Evolutionary conservation across 768 basidiomycete species (phyloP), one percentile per base, ranked within the genome.

Genomic region (Cytidiella melzeri): DNA sequence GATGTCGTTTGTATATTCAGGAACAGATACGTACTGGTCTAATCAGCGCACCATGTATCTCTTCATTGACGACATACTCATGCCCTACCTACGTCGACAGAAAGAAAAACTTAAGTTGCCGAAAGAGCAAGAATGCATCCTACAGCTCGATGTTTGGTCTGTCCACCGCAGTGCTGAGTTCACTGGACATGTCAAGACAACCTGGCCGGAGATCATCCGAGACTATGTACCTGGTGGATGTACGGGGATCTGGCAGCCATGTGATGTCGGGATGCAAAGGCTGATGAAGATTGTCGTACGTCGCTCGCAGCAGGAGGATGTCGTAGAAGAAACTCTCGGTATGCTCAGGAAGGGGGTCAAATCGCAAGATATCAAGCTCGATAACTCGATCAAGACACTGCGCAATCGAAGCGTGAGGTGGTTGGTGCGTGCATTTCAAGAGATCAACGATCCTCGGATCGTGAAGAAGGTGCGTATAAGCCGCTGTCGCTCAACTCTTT

Each of bases 151-250:
- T 44, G 45, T 52, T 28, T 70, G 65, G 64, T 64, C 65, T 0
- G 71, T 73, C 12, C 72, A 74, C 45, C 53, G 64, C 0, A 67
- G 64, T 5, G 24, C 47, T 4, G 64, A 63, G 15, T 73, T 73
- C 48, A 52, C 61, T 3, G 18, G 4, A 0, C 72, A 66, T 68
- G 61, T 74, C 60, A 52, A 52, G 37, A 41, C 43, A 11, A 57
- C 54, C 0, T 65, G 69, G 42, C 34, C 47, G 1, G 44, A 43
- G 41, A 56, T 34, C 36, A 44, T 64, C 19, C 45, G 66, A n/a
- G 48, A 58, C 19, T 49, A 61, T 5, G 63, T 67, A n/a, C n/a
- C 65, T 52, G 41, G 57, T 54, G 23, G 36, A 26, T 38, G 37
- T 25, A 30, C 61, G 53, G 47, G 56, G 44, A 36, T 51, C 43